Conservation (phyloP, 352 stramenopile species). For the Blastocystis sp. region DNA sequence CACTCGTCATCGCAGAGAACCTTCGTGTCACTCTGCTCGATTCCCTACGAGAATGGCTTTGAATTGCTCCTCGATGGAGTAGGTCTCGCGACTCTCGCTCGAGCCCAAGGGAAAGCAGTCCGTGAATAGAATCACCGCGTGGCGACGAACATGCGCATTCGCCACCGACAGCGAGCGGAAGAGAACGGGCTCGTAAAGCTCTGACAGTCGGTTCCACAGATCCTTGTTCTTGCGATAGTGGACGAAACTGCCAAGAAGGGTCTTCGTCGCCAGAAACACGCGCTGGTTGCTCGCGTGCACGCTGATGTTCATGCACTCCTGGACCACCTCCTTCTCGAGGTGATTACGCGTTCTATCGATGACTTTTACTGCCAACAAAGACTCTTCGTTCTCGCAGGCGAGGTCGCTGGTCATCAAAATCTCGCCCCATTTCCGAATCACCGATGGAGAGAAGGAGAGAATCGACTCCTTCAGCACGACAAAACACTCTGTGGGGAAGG, state of each 20-base stretch:
- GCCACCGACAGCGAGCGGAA: neutral
- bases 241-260: neutral
- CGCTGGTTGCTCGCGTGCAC: neutral
- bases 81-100: neutral
- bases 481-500: neutral
- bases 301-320: conserved; percentile 7
- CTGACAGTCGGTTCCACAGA: conserved; percentile 13
- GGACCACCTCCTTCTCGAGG: neutral
- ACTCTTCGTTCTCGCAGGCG: neutral
- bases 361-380: neutral
- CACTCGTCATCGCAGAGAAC: conserved; percentile 29
- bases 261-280: neutral
- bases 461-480: neutral
- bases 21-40: neutral
- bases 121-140: conserved; percentile 47
- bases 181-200: conserved; percentile 46
- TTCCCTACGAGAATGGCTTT: neutral
- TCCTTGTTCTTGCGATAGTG: conserved; percentile 49
- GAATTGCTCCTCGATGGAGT: conserved; percentile 48
- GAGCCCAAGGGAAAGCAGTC: conserved; percentile 39
- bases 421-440: conserved; percentile 17
- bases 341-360: neutral
- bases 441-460: neutral
- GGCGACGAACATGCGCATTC: neutral
- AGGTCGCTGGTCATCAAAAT: conserved; percentile 13